Evolutionary conservation across 371 early-diverging fungal genomes (phyloP), one percentile per base, ranked within the genome.

Genomic region (Mucor circinelloides): DNA sequence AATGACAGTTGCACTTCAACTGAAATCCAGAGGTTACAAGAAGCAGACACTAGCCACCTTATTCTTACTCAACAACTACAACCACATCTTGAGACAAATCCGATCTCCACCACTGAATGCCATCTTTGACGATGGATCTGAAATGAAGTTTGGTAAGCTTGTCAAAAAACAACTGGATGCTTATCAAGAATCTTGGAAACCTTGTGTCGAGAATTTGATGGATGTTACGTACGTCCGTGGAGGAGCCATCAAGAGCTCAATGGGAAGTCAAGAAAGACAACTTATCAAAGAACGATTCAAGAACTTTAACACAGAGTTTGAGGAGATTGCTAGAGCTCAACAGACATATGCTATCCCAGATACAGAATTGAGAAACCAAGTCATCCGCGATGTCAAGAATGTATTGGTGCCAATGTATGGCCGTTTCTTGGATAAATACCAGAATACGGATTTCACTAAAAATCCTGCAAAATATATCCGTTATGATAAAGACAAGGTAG

Each of bases 261-360:
- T 95, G 59, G 85, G 90, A 34, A 90, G 85, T 57, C 79, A 71
- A 42, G 94, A 95, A 60, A 79, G 86, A 8, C 88, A 90, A 46
- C 66, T 81, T 40, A 84, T 95, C 69, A 94, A 94, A 68, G 94
- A 94, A 64, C 86, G 89, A 60, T 94, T 95, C 84, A 93, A 91
- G 83, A 89, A 84, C 69, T 95, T 95, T 73, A 94, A 95, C 74
- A 84, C 80, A 17, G 91, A 91, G 62, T 91, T 95, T 71, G 95
- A 95, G 42, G 92, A 91, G 46, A 80, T 89, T 21, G 87, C 82
- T 74, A 84, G 87, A 60, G 79, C 84, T 1, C 94, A 94, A 68
- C 90, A 88, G 64, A 80, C 85, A 2, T 94, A 92, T 76, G 86
- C 92, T 15, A 87, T 95, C 23, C 93, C 94, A n/a, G 95, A 95